These are phyloP conservation scores for Penicillium daleae DNA, from an alignment of 495 filamentous ascomycete species.

Conservation along the genomic window DNA sequence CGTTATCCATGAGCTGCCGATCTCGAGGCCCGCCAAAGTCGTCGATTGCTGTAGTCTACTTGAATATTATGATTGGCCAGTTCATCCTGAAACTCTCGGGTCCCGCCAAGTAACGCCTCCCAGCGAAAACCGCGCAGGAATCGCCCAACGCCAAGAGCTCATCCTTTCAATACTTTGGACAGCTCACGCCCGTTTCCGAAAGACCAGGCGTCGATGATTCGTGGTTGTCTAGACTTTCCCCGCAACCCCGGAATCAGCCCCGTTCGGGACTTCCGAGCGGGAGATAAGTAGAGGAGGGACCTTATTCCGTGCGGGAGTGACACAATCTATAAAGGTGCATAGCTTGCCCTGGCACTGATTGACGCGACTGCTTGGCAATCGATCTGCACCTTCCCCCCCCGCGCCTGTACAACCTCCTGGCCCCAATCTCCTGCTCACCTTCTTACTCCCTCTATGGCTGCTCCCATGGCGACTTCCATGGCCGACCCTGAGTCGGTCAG, in stretches of 20 bases:
- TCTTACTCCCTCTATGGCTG: background rate
- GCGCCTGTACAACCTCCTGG: background rate
- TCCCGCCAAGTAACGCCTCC: conserved; percentile 5
- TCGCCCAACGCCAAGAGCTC: background rate
- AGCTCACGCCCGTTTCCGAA: background rate
- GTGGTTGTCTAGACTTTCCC: conserved; percentile 13
- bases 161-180: background rate
- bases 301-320: background rate
- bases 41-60: too few species aligned
- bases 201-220: background rate
- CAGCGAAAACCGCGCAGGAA: background rate
- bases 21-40: too few species aligned
- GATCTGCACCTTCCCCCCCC: background rate
- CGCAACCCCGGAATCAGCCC: conserved; percentile 12
- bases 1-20: too few species aligned
- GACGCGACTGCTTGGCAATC: background rate
- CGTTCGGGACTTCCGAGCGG: background rate
- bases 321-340: background rate
- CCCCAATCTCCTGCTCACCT: background rate
- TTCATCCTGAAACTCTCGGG: background rate
- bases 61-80: background rate
- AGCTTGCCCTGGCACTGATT: background rate
- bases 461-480: conserved; percentile 14
- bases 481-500: conserved; percentile 16
- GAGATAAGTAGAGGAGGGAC: background rate